These are phyloP conservation scores for Capillidium heterosporum DNA, from an alignment of 371 early-diverging fungal genomes.

Conservation along the genomic window DNA sequence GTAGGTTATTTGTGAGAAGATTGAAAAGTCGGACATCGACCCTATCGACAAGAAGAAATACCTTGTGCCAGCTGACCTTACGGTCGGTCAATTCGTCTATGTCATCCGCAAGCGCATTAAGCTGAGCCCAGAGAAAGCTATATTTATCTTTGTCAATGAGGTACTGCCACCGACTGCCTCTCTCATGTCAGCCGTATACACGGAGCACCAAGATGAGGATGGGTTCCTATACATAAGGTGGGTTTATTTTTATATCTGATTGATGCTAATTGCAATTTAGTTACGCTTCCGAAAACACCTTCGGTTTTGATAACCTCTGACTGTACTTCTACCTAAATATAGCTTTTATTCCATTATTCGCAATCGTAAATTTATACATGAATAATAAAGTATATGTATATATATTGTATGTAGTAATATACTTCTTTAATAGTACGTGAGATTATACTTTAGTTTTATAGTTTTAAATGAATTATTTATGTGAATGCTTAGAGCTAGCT, in stretches of 20 bases:
- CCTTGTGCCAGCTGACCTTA: conserved; percentile 89
- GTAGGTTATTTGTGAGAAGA: conserved; percentile 81
- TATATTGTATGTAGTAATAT: no score
- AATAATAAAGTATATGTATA: no score
- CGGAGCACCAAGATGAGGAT: conserved; percentile 90
- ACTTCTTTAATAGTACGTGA: no score
- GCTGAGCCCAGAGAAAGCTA: conserved; percentile 88
- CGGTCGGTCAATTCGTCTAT: conserved; percentile 95
- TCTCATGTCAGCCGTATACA: conserved; percentile 74
- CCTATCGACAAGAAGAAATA: conserved; percentile 97
- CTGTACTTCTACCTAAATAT: no score
- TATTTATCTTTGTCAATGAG: conserved; percentile 95
- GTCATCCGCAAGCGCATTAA: conserved; percentile 88
- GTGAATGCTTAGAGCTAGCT: no score
- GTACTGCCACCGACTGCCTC: conserved; percentile 80
- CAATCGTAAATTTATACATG: no score
- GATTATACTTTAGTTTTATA: no score
- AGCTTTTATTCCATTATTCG: no score
- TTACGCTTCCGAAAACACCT: conserved; percentile 5
- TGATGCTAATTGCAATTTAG: not conserved
- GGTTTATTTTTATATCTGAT: conserved; percentile 8
- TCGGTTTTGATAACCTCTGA: not conserved
- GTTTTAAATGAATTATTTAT: no score
- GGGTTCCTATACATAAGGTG: conserved; percentile 87
- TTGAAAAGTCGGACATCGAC: conserved; percentile 86